These are phyloP conservation scores for Paecilomyces sp. DNA, from an alignment of 2,329 filamentous ascomycete genomes.

Conservation along the genomic window DNA sequence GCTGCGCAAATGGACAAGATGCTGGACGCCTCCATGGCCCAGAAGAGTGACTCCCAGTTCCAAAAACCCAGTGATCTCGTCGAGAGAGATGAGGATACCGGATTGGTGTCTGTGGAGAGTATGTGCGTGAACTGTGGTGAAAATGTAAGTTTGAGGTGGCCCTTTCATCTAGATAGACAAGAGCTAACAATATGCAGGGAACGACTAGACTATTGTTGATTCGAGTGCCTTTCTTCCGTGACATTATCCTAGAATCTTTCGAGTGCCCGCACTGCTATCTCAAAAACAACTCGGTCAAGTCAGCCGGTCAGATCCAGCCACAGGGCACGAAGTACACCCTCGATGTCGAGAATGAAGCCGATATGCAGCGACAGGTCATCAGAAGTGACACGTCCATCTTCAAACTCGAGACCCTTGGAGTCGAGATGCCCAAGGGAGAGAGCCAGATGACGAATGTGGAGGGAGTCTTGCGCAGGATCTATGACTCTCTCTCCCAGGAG, in stretches of 20 bases:
- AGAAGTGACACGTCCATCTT: conserved; percentile 84
- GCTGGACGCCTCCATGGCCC: conserved; percentile 6
- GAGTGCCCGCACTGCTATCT: conserved; percentile 82
- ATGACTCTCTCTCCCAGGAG: conserved; percentile 72
- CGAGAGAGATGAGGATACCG: conserved; percentile 33
- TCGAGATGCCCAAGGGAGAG: conserved; percentile 86
- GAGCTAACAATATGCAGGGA: conserved; percentile 50
- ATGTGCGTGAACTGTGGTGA: conserved; percentile 82
- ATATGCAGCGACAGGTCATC: conserved; percentile 81
- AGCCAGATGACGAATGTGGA: conserved; percentile 93
- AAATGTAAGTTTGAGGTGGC: conserved; percentile 48
- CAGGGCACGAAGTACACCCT: conserved; percentile 80
- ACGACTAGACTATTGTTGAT: conserved; percentile 81
- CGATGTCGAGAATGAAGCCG: conserved; percentile 62
- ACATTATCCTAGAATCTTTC: conserved; percentile 97
- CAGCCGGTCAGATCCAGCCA: conserved; percentile 85
- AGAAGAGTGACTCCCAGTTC: conserved; percentile 23
- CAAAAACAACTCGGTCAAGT: conserved; percentile 88
- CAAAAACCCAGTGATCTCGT: conserved; percentile 32
- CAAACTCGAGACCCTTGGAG: conserved; percentile 81
- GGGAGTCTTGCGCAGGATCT: conserved; percentile 69
- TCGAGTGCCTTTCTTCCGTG: conserved; percentile 91
- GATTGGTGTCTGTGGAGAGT: conserved; percentile 52
- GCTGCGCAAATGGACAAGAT: conserved; percentile 7
- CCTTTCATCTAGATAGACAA: conserved; percentile 1